Evolutionary conservation across 371 early-diverging fungal genomes (phyloP).

Genomic region (Lichtheimia ornata): DNA sequence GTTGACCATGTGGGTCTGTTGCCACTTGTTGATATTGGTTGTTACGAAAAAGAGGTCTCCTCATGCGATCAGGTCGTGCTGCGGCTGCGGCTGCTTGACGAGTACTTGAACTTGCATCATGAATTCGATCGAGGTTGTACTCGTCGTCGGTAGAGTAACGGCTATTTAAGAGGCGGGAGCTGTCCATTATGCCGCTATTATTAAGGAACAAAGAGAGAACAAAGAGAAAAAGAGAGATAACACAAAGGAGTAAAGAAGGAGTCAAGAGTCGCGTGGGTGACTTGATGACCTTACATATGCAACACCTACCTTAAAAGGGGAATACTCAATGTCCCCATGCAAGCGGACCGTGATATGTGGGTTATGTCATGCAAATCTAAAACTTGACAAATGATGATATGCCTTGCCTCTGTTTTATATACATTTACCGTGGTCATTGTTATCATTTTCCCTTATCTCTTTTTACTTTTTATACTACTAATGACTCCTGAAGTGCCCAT

Average conservation of each 20-base stretch:
- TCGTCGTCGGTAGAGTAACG: constrained; percentile 18
- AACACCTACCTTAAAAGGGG: too few species aligned
- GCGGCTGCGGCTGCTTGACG: constrained; percentile 1
- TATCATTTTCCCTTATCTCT: constrained; percentile 3
- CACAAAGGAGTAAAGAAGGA: not conserved
- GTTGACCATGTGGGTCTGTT: not conserved
- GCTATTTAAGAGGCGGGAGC: constrained; percentile 9
- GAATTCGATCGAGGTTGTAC: constrained; percentile 9
- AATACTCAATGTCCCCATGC: too few species aligned
- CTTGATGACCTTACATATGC: too few species aligned
- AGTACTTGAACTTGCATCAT: not conserved
- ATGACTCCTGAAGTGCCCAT: constrained; percentile 22
- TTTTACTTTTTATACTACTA: not conserved
- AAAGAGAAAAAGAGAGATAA: not conserved
- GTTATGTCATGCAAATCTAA: too few species aligned
- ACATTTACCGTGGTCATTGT: too few species aligned
- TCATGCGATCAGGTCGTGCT: not conserved
- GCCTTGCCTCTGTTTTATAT: too few species aligned
- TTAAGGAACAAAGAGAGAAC: not conserved
- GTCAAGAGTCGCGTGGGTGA: not conserved
- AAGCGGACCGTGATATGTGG: too few species aligned
- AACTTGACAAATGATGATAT: too few species aligned
- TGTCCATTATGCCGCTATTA: constrained; percentile 8
- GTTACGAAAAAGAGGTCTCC: constrained; percentile 4
- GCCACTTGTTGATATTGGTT: constrained; percentile 15